A percentile compares a stretch with the other conserved stretches of the same genome.
phyloP scores from a whole-genome alignment of 2,329 filamentous ascomycete species.

The Septoria linicola region DNA sequence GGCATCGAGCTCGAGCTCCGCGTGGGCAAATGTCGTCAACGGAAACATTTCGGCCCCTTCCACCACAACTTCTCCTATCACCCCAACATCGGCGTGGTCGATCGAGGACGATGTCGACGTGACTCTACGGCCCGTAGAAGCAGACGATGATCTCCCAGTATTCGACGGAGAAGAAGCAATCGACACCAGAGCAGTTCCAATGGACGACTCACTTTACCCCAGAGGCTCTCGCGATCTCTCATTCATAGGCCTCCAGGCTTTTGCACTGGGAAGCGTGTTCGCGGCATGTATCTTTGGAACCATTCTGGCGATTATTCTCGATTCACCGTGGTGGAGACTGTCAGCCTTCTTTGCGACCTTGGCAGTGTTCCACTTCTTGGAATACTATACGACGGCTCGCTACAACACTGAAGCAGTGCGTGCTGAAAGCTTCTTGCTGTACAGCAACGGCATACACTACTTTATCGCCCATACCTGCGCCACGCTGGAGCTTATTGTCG shows the following conservation, averaged over 20 bases:
- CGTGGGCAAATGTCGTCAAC: slow-evolving; percentile 16
- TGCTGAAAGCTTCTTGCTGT: slow-evolving; percentile 76
- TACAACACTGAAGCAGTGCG: slow-evolving; percentile 75
- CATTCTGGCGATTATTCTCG: slow-evolving; percentile 24
- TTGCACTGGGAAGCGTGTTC: slow-evolving; percentile 44
- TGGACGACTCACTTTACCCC: slow-evolving; percentile 41
- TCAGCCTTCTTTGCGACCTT: slow-evolving; percentile 66
- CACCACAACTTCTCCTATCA: slow-evolving; percentile 2
- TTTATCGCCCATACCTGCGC: slow-evolving; percentile 77
- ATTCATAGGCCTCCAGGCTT: slow-evolving; percentile 49
- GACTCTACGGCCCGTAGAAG: slow-evolving; percentile 1
- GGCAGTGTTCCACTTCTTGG: slow-evolving; percentile 87
- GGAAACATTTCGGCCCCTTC: slow-evolving; percentile 12
- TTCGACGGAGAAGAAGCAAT: slow-evolving; percentile 14
- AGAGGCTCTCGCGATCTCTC: slow-evolving; percentile 47
- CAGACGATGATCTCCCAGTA: slow-evolving; percentile 6
- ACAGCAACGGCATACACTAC: slow-evolving; percentile 80
- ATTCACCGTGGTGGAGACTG: slow-evolving; percentile 52
- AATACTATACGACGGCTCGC: slow-evolving; percentile 85
- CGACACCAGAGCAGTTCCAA: slow-evolving; percentile 19
- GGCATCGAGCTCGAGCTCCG: slow-evolving; percentile 27
- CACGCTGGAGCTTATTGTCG: slow-evolving; percentile 68
- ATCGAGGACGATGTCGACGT: not conserved
- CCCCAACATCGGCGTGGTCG: not conserved
- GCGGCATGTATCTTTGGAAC: slow-evolving; percentile 37